Evolutionary conservation across 1,139 yeast species (phyloP).

Genomic region (Yamadazyma sp.): DNA sequence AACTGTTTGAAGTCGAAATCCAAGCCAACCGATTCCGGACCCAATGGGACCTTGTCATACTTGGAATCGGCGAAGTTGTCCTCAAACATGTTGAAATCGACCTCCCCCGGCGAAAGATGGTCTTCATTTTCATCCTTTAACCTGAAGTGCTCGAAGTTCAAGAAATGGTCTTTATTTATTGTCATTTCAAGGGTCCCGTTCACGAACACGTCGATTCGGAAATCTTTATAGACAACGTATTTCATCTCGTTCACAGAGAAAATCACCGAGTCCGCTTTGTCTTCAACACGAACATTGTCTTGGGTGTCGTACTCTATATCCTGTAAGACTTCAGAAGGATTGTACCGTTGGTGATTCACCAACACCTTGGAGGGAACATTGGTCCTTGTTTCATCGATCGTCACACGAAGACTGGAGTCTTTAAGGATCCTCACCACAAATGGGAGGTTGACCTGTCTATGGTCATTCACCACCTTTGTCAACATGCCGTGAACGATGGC

Average conservation of each 20-base stretch:
- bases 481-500: conserved; percentile 38
- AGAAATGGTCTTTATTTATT: conserved; percentile 65
- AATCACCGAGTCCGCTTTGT: background rate
- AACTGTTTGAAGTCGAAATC: conserved; percentile 69
- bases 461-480: conserved; percentile 35
- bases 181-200: conserved; percentile 49
- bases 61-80: conserved; percentile 64
- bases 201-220: conserved; percentile 49
- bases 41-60: conserved; percentile 65
- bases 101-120: conserved; percentile 55
- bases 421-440: conserved; percentile 56
- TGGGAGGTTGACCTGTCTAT: conserved; percentile 39
- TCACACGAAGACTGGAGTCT: conserved; percentile 57
- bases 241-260: conserved; percentile 1
- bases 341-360: conserved; percentile 41
- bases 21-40: conserved; percentile 86
- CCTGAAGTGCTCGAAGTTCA: conserved; percentile 82
- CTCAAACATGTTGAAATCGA: conserved; percentile 54
- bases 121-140: conserved; percentile 32
- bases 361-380: conserved; percentile 21
- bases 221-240: conserved; percentile 22
- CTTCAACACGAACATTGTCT: background rate
- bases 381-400: conserved; percentile 60
- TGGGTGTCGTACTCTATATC: conserved; percentile 1
- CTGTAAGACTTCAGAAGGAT: conserved; percentile 39